Percentiles rank a stretch among this genome's conserved stretches.
Conservation (phyloP, 768 basidiomycete genomes). For the Clathrus columnatus region DNA sequence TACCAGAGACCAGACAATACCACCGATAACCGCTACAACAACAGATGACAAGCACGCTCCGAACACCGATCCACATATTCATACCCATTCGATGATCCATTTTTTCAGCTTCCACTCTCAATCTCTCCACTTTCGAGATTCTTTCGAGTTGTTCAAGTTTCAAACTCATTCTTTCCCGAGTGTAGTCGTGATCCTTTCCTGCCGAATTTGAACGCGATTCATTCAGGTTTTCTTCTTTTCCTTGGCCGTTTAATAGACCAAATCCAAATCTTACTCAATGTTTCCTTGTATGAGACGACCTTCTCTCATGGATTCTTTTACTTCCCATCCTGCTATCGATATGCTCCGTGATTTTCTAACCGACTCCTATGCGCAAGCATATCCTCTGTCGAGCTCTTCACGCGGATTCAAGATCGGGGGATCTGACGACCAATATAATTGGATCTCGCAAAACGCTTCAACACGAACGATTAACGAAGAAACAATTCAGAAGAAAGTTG, state of each 20-base stretch:
- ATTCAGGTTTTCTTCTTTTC: not conserved
- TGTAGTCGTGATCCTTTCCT: slow-evolving; percentile 20
- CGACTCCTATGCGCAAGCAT: not conserved
- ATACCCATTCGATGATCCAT: slow-evolving; percentile 1
- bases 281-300: slow-evolving; percentile 11
- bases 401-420: slow-evolving; percentile 9
- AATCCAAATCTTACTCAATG: not conserved
- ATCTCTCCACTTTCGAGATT: slow-evolving; percentile 48
- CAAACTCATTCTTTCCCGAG: slow-evolving; percentile 60
- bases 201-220: too few relatives aligned
- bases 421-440: slow-evolving; percentile 29
- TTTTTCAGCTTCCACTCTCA: slow-evolving; percentile 21
- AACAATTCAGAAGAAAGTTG: slow-evolving; percentile 44
- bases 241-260: not conserved
- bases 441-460: slow-evolving; percentile 45
- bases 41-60: slow-evolving; percentile 14
- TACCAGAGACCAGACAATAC: slow-evolving; percentile 12
- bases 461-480: slow-evolving; percentile 58
- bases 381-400: not conserved
- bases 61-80: not conserved
- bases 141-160: slow-evolving; percentile 67
- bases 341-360: not conserved
- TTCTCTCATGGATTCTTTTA: slow-evolving; percentile 7
- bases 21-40: not conserved
- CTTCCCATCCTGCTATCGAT: slow-evolving; percentile 8